Percentiles rank a stretch among this genome's conserved stretches.
These are phyloP conservation scores for Macroventuria anomochaeta DNA, from an alignment of 2,329 filamentous ascomycete genomes.

Conservation along the genomic window DNA sequence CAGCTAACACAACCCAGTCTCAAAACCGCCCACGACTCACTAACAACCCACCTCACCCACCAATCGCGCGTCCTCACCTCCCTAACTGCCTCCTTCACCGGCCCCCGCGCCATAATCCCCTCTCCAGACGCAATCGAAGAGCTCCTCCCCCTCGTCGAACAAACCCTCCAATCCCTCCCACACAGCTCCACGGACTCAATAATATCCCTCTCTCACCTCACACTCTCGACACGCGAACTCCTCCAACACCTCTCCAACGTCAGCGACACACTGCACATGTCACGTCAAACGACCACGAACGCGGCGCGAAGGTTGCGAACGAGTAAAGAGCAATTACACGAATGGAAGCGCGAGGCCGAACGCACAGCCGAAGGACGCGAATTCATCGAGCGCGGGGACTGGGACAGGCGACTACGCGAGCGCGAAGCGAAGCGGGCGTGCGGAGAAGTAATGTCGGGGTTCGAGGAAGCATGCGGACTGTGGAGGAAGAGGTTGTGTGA, in stretches of 20 bases:
- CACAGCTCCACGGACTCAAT: conserved; percentile 68
- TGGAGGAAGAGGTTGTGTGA: conserved; percentile 78
- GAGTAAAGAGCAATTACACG: conserved; percentile 83
- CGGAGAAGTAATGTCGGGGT: conserved; percentile 86
- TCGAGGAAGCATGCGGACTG: conserved; percentile 86
- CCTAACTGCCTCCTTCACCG: conserved; percentile 73
- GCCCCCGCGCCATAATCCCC: conserved; percentile 69
- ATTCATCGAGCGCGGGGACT: conserved; percentile 82
- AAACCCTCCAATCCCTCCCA: conserved; percentile 71
- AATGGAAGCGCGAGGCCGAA: conserved; percentile 84
- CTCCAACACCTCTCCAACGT: conserved; percentile 83
- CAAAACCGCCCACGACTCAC: conserved; percentile 75
- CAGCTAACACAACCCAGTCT: conserved; percentile 58
- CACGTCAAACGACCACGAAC: conserved; percentile 81
- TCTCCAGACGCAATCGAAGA: conserved; percentile 71
- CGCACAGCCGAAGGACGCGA: conserved; percentile 79
- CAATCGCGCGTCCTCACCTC: conserved; percentile 79
- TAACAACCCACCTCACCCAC: conserved; percentile 76
- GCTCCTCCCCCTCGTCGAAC: conserved; percentile 70
- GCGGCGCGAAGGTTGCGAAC: conserved; percentile 80
- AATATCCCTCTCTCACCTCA: conserved; percentile 70
- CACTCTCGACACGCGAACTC: conserved; percentile 71
- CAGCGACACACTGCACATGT: conserved; percentile 93
- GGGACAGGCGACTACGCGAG: conserved; percentile 76
- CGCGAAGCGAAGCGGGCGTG: conserved; percentile 86